Conservation (phyloP, 306 rosid genomes). For the Leucaena leucocephala region DNA sequence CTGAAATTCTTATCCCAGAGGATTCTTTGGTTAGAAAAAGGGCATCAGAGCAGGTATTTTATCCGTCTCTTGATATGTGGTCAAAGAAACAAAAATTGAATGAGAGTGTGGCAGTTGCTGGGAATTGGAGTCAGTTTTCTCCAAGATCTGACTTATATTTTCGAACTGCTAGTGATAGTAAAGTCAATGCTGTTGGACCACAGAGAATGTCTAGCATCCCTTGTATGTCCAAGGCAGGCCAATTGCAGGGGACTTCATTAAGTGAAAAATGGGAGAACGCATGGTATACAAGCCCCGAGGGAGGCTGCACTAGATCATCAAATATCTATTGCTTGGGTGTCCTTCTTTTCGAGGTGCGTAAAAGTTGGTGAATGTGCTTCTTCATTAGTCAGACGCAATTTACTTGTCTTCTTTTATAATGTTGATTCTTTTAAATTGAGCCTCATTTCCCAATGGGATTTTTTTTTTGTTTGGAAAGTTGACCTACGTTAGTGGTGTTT, state of each 20-base stretch:
- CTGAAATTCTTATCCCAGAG: conserved; percentile 50
- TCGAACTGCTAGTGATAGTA: conserved; percentile 49
- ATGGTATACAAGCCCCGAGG: conserved; percentile 92
- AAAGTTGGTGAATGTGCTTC: conserved; percentile 35
- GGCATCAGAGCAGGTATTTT: conserved; percentile 50
- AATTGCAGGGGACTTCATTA: conserved; percentile 37
- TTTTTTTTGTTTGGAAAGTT: background rate
- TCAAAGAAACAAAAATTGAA: conserved; percentile 62
- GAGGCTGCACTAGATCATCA: conserved; percentile 66
- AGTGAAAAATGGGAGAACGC: conserved; percentile 66
- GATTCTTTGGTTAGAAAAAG: conserved; percentile 54
- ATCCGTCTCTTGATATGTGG: conserved; percentile 46
- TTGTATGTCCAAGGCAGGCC: conserved; percentile 45
- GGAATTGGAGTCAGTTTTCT: conserved; percentile 51
- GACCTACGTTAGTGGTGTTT: background rate
- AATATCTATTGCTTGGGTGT: conserved; percentile 89
- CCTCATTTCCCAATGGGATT: conserved; percentile 11
- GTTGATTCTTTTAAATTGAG: conserved; percentile 31
- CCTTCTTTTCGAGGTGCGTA: conserved; percentile 86
- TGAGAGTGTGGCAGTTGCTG: conserved; percentile 45
- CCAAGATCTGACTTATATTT: conserved; percentile 39
- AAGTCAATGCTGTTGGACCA: conserved; percentile 40
- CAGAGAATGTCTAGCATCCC: conserved; percentile 57
- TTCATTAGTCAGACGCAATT: conserved; percentile 30
- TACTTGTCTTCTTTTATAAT: conserved; percentile 11